These are phyloP conservation scores for Populus trichocarpa DNA, from an alignment of 441 rosid species.

Conservation along the genomic window DNA sequence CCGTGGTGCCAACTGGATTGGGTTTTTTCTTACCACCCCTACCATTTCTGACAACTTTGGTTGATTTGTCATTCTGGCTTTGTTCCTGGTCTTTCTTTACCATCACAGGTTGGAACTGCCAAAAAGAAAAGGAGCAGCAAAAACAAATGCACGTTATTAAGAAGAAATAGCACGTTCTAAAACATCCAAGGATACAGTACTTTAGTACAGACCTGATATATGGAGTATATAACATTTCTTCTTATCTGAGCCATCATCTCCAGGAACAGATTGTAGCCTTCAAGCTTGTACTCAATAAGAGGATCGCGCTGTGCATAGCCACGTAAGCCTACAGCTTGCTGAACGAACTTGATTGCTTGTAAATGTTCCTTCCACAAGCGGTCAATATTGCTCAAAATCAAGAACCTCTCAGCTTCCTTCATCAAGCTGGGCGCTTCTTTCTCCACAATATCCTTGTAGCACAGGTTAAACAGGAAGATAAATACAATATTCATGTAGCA, in stretches of 20 bases:
- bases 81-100: constrained; percentile 69
- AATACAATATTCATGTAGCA: not conserved
- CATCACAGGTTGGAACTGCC: constrained; percentile 86
- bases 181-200: not conserved
- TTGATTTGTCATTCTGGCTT: constrained; percentile 44
- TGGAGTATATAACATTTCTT: constrained; percentile 93
- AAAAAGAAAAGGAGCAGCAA: not conserved
- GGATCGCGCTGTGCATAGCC: constrained; percentile 99
- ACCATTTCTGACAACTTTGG: constrained; percentile 46
- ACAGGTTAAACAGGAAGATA: constrained; percentile 9
- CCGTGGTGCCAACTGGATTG: constrained; percentile 41
- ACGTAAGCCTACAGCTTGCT: constrained; percentile 94
- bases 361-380: constrained; percentile 98
- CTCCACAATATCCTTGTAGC: constrained; percentile 68
- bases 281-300: constrained; percentile 91
- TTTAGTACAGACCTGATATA: constrained; percentile 67
- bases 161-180: not conserved
- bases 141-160: not conserved
- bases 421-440: constrained; percentile 83
- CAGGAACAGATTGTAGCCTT: constrained; percentile 92
- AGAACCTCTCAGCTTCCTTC: constrained; percentile 92
- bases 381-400: constrained; percentile 87
- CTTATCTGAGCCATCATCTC: constrained; percentile 99
- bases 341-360: constrained; percentile 93
- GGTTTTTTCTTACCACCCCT: constrained; percentile 32